Percentiles rank a stretch among this genome's conserved stretches.
Conservation (phyloP, 2,329 filamentous ascomycete genomes). For the Verticillium nubilum region DNA sequence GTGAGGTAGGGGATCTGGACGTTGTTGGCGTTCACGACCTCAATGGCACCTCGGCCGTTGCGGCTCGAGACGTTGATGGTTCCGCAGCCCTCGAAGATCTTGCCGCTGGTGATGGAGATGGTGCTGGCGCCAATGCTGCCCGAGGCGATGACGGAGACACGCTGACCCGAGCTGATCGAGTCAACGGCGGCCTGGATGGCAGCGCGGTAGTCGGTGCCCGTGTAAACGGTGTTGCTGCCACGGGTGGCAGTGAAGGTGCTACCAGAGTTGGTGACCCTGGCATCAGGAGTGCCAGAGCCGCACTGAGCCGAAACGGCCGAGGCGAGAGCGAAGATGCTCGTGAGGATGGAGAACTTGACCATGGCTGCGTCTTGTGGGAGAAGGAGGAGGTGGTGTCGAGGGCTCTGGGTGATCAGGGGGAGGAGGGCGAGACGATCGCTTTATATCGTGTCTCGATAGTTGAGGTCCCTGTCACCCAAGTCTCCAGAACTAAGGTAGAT, state of each 20-base stretch:
- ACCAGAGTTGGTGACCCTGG: conserved; percentile 40
- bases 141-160: conserved; percentile 47
- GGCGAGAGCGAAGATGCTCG: conserved; percentile 27
- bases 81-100: conserved; percentile 54
- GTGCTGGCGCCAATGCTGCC: conserved; percentile 50
- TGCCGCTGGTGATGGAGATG: conserved; percentile 44
- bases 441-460: neutral
- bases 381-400: neutral
- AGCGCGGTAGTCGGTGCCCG: conserved; percentile 45
- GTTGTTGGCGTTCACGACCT: conserved; percentile 39
- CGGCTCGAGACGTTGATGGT: conserved; percentile 42
- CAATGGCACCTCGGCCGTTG: conserved; percentile 46
- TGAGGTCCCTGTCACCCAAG: neutral
- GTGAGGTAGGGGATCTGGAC: conserved; percentile 51
- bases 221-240: conserved; percentile 41
- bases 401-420: neutral
- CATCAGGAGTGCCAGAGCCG: conserved; percentile 39
- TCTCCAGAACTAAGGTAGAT: neutral
- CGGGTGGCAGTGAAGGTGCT: conserved; percentile 36
- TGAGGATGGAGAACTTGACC: conserved; percentile 12
- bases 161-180: conserved; percentile 43
- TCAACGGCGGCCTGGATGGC: conserved; percentile 51
- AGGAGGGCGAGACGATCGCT: neutral
- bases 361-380: conserved; percentile 6
- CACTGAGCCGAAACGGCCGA: conserved; percentile 36